Base-by-base conservation (phyloP, 257 asterid genomes). In the Solanum ossicruentum region DNA sequence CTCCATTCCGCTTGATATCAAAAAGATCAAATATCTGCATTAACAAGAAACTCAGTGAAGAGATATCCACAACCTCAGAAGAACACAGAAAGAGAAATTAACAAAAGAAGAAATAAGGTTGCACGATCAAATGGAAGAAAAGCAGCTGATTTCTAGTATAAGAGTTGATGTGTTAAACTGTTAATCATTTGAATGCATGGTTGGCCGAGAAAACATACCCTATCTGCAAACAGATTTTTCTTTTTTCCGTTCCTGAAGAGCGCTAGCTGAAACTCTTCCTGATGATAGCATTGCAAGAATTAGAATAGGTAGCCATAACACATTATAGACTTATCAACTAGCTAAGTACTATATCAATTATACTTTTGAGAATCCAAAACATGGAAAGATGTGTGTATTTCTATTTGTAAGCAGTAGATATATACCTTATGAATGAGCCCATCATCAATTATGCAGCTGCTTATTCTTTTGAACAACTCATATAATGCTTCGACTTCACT, bases 1-100 rank as follows among this genome's bases (percentile, higher is more conserved):
- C 95, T 39, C 98, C 99, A 21, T 94, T 93, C 79, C 89, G 91
- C 84, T 94, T 96, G 84, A 81, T 82, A 87, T 94, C 99, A 84
- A 96, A 96, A 85, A 92, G 82, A 86, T 96, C 94, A 83, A 96
- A 94, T 80, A 94, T 86, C 97, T 95, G 84, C 88, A 91, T 8
- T 32, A 15, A 55, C 66, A 61, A 58, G 39, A 60, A 81, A 60
- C 75, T 43, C 39, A 2, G 60, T 43, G 58, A 81, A 60, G 43
- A 15, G 26, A 58, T 58, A 60, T 47, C 84, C 21, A 75, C 58
- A 81, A n/a, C 56, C n/a, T 49, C 45, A 75, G 41, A 49, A 51
- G 43, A 17, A 26, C 63, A 51, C 15, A 0, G 36, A 73, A 51
- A 26, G 82, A 55, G 45, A 26, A 77, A 36, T 58, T 21, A 21